Conservation (phyloP, 495 filamentous ascomycete species). For the Aspergillus egyptiacus region DNA sequence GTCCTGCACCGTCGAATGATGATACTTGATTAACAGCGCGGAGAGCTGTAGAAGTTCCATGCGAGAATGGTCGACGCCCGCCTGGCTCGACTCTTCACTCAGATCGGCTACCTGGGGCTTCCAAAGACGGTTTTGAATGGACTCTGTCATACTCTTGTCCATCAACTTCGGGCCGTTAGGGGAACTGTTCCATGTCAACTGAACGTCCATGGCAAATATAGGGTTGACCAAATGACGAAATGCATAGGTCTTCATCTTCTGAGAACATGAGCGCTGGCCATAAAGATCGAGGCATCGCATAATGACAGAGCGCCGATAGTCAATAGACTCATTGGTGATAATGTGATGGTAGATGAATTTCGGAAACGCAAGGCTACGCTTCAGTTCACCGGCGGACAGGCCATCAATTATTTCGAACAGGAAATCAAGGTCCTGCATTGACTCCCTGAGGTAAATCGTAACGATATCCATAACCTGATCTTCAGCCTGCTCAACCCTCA, state of each 20-base stretch:
- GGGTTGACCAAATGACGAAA: slow-evolving; percentile 92
- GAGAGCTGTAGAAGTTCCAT: slow-evolving; percentile 96
- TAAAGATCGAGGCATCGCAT: slow-evolving; percentile 86
- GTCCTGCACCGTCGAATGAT: slow-evolving; percentile 74
- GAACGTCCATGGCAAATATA: slow-evolving; percentile 94
- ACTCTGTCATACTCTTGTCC: slow-evolving; percentile 82
- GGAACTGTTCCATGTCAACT: slow-evolving; percentile 47
- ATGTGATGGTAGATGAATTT: slow-evolving; percentile 80
- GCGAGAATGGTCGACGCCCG: slow-evolving; percentile 88
- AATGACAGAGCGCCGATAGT: slow-evolving; percentile 80
- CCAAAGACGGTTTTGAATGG: slow-evolving; percentile 91
- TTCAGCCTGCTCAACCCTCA: slow-evolving; percentile 83
- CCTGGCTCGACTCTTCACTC: slow-evolving; percentile 76
- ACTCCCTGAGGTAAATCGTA: slow-evolving; percentile 66
- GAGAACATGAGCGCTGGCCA: slow-evolving; percentile 64
- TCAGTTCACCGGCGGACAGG: slow-evolving; percentile 75
- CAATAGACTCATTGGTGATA: slow-evolving; percentile 76
- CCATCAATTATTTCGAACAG: slow-evolving; percentile 85
- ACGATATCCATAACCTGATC: slow-evolving; percentile 86
- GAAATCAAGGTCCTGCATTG: slow-evolving; percentile 74
- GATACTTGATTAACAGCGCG: slow-evolving; percentile 90
- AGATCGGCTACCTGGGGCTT: slow-evolving; percentile 77
- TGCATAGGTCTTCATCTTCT: slow-evolving; percentile 88
- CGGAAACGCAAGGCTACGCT: slow-evolving; percentile 66
- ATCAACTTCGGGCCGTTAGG: slow-evolving; percentile 67